Evolutionary conservation across 164 flowering plant species (phyloP), one percentile per base, ranked within the genome.

Genomic region (Macadamia integrifolia): DNA sequence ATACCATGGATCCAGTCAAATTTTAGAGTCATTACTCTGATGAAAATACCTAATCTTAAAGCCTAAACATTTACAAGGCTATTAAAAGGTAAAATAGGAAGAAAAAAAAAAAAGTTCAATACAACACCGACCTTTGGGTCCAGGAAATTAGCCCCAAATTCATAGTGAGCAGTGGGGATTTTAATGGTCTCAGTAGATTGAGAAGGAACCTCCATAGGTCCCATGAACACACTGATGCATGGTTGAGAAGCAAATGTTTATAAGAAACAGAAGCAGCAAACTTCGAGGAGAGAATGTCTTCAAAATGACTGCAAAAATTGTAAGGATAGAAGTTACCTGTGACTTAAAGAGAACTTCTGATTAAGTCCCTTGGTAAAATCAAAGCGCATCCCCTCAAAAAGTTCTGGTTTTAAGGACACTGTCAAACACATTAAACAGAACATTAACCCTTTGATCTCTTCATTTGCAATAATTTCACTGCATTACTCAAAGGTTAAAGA

Each of bases 401-500:
- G 80, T 62, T 94, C 98, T 2, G 97, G 95, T 87, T 92, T 92
- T 72, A 94, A 78, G 48, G 98, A 92, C 89, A 94, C 99, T 94
- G 86, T 67, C 62, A 66, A 65, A 23, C 44, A 65, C 42, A 59
- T 53, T 53, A 53, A 53, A 8, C 12, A 46, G 9, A 46, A 46
- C 9, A 46, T 11, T 46, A 46, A 46, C 3, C 9, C 50, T 46
- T 46, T 46, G 6, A 46, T 46, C 13, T 46, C 50, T 9, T 8
- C 13, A 46, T 46, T 46, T 11, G 13, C 50, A 46, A 46, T 9
- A 46, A 46, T 46, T 46, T 46, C 50, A 46, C 50, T 8, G 50
- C 50, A 8, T 46, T 9, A 9, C 50, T 46, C 7, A 46, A 4
- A 46, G 50, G 50, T 8, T 46, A 3, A 4, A 46, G 12, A 46